phyloP scores from a whole-genome alignment of 352 stramenopile genomes.

The Globisporangium takayamanum region DNA sequence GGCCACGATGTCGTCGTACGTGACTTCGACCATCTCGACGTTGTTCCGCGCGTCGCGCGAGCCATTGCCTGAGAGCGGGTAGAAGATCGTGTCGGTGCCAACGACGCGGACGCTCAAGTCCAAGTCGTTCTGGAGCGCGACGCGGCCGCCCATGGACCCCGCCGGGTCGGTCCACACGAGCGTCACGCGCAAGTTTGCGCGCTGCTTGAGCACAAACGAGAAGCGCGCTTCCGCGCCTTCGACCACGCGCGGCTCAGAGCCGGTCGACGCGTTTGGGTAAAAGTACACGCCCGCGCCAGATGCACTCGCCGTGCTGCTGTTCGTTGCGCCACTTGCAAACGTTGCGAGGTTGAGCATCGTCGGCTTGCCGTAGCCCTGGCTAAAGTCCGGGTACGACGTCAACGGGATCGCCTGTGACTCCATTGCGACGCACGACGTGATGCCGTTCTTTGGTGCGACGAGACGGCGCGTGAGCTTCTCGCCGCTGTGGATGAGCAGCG shows the following conservation, averaged over 20 bases:
- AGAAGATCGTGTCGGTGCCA: constrained; percentile 45
- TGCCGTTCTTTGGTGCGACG: constrained; percentile 24
- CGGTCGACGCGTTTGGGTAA: constrained; percentile 38
- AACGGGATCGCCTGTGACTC: constrained; percentile 22
- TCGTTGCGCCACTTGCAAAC: constrained; percentile 24
- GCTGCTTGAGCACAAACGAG: constrained; percentile 46
- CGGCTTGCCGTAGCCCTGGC: constrained; percentile 77
- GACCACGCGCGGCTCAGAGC: constrained; percentile 45
- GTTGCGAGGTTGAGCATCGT: constrained; percentile 75
- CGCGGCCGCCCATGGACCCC: constrained; percentile 40
- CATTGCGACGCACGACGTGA: constrained; percentile 44
- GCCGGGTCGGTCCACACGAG: constrained; percentile 70
- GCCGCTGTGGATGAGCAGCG: constrained; percentile 73
- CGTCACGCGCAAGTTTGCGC: constrained; percentile 56
- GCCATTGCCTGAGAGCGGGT: constrained; percentile 53
- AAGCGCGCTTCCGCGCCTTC: constrained; percentile 43
- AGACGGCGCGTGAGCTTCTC: constrained; percentile 50
- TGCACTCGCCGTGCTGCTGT: constrained; percentile 3
- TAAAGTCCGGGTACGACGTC: constrained; percentile 57
- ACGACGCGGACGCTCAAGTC: constrained; percentile 54
- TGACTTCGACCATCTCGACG: constrained; percentile 72
- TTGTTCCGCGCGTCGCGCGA: constrained; percentile 67
- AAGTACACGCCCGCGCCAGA: constrained; percentile 39
- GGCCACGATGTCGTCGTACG: constrained; percentile 35
- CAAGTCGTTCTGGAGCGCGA: constrained; percentile 62